These are phyloP conservation scores for Brassica juncea DNA, from an alignment of 345 rosid genomes.

Conservation along the genomic window DNA sequence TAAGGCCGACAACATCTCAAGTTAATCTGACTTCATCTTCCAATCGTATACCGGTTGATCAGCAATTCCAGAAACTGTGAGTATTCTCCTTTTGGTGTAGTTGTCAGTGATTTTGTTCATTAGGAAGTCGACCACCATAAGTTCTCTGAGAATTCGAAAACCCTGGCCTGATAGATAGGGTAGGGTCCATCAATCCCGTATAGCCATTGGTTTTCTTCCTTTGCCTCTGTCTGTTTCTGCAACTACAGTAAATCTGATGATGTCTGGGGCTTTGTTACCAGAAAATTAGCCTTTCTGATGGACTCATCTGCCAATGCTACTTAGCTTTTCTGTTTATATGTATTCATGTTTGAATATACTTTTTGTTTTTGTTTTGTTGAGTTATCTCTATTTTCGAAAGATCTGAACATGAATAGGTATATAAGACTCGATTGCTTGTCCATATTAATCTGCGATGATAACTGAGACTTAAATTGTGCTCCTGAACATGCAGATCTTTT, in stretches of 20 bases:
- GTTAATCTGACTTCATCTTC: slow-evolving; percentile 45
- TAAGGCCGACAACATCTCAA: slow-evolving; percentile 43
- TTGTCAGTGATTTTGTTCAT: slow-evolving; percentile 1
- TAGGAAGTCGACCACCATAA: not conserved
- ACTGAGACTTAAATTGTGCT: not conserved
- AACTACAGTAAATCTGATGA: not conserved
- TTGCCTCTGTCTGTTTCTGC: not conserved
- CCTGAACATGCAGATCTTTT: slow-evolving; percentile 59
- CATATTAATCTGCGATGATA: not conserved
- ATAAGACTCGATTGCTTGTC: not conserved
- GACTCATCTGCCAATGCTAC: not conserved
- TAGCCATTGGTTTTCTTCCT: slow-evolving; percentile 6
- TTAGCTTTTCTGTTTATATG: not conserved
- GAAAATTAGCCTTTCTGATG: not conserved
- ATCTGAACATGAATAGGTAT: not conserved
- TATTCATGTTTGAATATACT: slow-evolving; percentile 12
- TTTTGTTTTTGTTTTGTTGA: not conserved
- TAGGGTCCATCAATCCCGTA: not conserved
- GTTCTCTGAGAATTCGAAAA: not conserved
- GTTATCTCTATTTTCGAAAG: not conserved
- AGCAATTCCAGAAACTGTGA: slow-evolving; percentile 82
- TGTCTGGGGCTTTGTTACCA: not conserved
- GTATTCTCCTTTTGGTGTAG: slow-evolving; percentile 35
- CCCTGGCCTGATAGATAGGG: not conserved
- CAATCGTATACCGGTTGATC: slow-evolving; percentile 54